These are phyloP conservation scores for Hypomontagnella monticulosa DNA, from an alignment of 495 filamentous ascomycete species.

Conservation along the genomic window DNA sequence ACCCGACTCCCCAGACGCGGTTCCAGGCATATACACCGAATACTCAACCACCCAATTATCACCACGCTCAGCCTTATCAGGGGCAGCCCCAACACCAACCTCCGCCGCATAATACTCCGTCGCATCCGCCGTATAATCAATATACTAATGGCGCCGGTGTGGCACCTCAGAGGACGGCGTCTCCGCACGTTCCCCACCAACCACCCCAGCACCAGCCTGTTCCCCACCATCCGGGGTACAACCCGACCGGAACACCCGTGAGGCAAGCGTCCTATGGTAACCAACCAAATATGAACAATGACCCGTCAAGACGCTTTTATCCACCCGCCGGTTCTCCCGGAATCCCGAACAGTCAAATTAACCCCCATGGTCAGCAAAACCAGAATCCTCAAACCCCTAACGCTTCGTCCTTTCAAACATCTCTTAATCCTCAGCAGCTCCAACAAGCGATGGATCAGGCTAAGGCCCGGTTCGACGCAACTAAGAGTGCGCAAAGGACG, in stretches of 20 bases:
- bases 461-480: conserved; percentile 54
- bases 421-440: conserved; percentile 41
- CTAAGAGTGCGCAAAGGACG: conserved; percentile 46
- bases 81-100: conserved; percentile 46
- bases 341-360: conserved; percentile 33
- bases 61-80: conserved; percentile 50
- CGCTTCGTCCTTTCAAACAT: conserved; percentile 45
- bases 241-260: conserved; percentile 41
- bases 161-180: conserved; percentile 42
- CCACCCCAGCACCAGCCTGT: conserved; percentile 41
- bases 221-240: conserved; percentile 35
- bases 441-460: conserved; percentile 56
- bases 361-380: conserved; percentile 38
- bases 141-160: conserved; percentile 38
- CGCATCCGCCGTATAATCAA: conserved; percentile 41
- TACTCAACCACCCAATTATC: conserved; percentile 42
- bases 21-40: conserved; percentile 47
- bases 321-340: conserved; percentile 35
- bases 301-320: conserved; percentile 40
- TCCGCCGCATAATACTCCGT: conserved; percentile 44
- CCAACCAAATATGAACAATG: conserved; percentile 42
- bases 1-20: conserved; percentile 32
- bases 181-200: conserved; percentile 46
- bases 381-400: conserved; percentile 42
- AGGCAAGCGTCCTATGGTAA: conserved; percentile 49